Base-by-base conservation (phyloP, 2,329 filamentous ascomycete genomes). In the Boeremia exigua region DNA sequence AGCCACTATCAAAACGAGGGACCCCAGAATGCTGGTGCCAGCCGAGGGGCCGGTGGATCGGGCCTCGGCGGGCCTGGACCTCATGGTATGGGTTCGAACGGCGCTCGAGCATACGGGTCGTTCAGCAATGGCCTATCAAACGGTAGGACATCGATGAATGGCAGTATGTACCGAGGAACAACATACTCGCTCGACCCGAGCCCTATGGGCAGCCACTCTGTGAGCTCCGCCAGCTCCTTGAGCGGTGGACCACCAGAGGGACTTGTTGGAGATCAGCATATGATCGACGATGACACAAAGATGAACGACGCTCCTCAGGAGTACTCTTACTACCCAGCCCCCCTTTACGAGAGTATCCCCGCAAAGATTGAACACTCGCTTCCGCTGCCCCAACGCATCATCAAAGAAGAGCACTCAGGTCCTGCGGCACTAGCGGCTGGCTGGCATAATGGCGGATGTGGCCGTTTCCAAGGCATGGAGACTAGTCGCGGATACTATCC, bases 81-180 rank as follows among this genome's bases (percentile, higher is more conserved):
- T 45, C 67, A 87, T 66, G 91, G 88, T 67, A 88, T 89, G 52
- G 88, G 89, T 12, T 86, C 87, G 0, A 85, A 86, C 33, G 85
- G 87, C 61, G 82, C 86, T 38, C 71, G 75, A 57, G 70, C 75
- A 29, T 78, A 76, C 43, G 50, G 60, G 14, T 50, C 57, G 33
- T 74, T 75, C 63, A 53, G 68, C 44, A 75, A 68, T 46, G 69
- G 71, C 27, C 59, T 75, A 12, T 68, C 70, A 14, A 71, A 74
- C 25, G 61, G 70, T 27, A 60, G 70, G 17, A 61, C 67, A 27
- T 60, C 58, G 1, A 70, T 75, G 63, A 68, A 72, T 23, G 67
- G 72, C 12, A 60, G 66, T 33, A 63, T 72, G 52, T 76, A 75
- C 58, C 60, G 73, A 52, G 68, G 71, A 11, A 70, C 65, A 11